Evolutionary conservation across 306 rosid genomes (phyloP), one percentile per base, ranked within the genome.

Genomic region (Parietaria judaica): DNA sequence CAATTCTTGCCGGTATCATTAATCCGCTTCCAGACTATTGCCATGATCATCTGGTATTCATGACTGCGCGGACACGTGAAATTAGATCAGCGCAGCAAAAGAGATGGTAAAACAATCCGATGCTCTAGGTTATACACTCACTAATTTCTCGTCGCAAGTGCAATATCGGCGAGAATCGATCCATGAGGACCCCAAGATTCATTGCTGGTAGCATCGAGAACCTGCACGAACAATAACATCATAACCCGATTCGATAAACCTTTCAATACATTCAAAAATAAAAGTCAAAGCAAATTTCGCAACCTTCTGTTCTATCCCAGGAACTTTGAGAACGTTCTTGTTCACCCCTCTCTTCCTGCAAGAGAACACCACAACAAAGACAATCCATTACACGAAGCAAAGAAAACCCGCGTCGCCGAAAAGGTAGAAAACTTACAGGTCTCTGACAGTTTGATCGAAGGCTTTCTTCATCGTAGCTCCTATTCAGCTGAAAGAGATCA

Each of bases 181-280:
- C 99, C 99, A 79, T 94, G 99, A 69, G 99, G 99, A 71, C 99
- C 99, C 99, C 99, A 94, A 38, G 97, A 89, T 74, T 94, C 99
- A 74, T 94, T 94, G 88, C 97, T 94, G 57, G 99, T 94, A 73
- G 99, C 71, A 86, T 94, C 99, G 66, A 94, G 94, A 84, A 94
- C 87, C 99, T 94, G 74, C 45, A 70, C 16, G 51, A 66, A 50
- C 56, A 23, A 51, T 39, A 44, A 36, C 7, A 58, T 43, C n/a
- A 43, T n/a, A 36, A 34, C 14, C 4, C 58, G 7, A 3, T 5
- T 41, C 10, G 8, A 7, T 49, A 49, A n/a, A 49, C 53, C 41
- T n/a, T 60, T 60, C 15, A 58, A 6, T 37, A 36, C 34, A 8
- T 9, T 41, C 45, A 41, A 41, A 11, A 34, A 39, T 7, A 50